Conservation (phyloP, 2,329 filamentous ascomycete species). For the Aureobasidium leucospermi region DNA sequence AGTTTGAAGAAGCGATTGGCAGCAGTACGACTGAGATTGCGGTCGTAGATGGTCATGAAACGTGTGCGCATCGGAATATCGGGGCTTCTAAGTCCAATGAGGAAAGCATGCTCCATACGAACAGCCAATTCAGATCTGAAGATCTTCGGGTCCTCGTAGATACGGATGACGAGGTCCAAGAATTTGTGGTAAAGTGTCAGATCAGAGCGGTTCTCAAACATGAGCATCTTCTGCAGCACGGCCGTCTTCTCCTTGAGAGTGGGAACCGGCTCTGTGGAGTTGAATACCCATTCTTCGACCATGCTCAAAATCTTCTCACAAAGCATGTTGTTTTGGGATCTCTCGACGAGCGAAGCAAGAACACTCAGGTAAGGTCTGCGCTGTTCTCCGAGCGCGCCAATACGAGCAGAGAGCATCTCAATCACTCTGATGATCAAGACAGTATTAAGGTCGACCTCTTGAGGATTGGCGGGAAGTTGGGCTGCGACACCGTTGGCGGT, state of each 20-base stretch:
- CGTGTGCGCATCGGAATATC: slow-evolving; percentile 96
- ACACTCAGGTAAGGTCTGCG: slow-evolving; percentile 91
- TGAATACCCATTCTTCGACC: slow-evolving; percentile 94
- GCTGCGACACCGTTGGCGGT: slow-evolving; percentile 34
- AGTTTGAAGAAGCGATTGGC: slow-evolving; percentile 85
- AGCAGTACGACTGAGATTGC: slow-evolving; percentile 85
- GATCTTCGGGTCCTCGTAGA: slow-evolving; percentile 97
- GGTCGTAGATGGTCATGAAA: slow-evolving; percentile 94
- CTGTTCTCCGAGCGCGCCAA: slow-evolving; percentile 87
- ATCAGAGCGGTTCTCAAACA: slow-evolving; percentile 81
- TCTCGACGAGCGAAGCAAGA: slow-evolving; percentile 87
- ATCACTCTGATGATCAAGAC: slow-evolving; percentile 91
- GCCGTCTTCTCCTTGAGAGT: slow-evolving; percentile 98
- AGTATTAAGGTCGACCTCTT: slow-evolving; percentile 83
- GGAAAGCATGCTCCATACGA: slow-evolving; percentile 93
- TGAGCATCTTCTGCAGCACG: slow-evolving; percentile 97
- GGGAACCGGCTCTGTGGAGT: slow-evolving; percentile 88
- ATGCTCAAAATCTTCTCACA: slow-evolving; percentile 90
- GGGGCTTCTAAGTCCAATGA: slow-evolving; percentile 86
- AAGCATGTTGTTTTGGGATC: slow-evolving; percentile 77
- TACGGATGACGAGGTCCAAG: slow-evolving; percentile 89
- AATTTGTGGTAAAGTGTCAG: slow-evolving; percentile 85
- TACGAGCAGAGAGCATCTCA: slow-evolving; percentile 82
- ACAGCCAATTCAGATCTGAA: slow-evolving; percentile 93
- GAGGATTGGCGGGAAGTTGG: slow-evolving; percentile 55